phyloP scores from a whole-genome alignment of 2,329 filamentous ascomycete genomes.

The Furcasterigmium sp. region DNA sequence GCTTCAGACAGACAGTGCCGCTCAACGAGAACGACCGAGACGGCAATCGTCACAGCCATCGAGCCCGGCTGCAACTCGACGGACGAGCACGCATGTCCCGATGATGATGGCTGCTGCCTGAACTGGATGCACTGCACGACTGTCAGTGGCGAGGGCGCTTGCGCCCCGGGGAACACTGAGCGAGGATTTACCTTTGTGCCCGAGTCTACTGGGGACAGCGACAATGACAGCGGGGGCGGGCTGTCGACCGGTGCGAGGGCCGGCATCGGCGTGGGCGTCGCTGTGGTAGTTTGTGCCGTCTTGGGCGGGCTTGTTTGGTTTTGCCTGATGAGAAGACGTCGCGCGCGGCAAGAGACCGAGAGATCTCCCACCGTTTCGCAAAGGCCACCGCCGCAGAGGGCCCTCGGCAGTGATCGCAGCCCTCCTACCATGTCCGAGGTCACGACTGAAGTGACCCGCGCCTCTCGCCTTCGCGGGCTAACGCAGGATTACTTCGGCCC shows the following conservation, averaged over 20 bases:
- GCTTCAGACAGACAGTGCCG: slow-evolving; percentile 27
- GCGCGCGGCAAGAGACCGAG: slow-evolving; percentile 15
- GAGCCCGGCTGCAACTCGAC: slow-evolving; percentile 36
- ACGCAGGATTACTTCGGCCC: slow-evolving; percentile 39
- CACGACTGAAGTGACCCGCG: slow-evolving; percentile 16
- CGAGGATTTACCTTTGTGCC: background rate
- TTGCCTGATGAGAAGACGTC: slow-evolving; percentile 35
- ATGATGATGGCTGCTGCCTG: slow-evolving; percentile 46
- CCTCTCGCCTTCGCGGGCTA: slow-evolving; percentile 21
- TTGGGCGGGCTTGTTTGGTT: slow-evolving; percentile 41
- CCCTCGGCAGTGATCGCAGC: slow-evolving; percentile 5
- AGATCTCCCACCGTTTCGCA: slow-evolving; percentile 2
- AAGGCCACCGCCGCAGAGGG: background rate
- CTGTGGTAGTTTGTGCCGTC: slow-evolving; percentile 34
- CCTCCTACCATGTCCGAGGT: slow-evolving; percentile 25
- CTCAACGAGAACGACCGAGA: slow-evolving; percentile 12
- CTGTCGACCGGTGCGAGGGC: slow-evolving; percentile 48
- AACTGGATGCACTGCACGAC: slow-evolving; percentile 36
- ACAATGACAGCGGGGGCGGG: slow-evolving; percentile 11
- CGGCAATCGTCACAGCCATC: slow-evolving; percentile 25
- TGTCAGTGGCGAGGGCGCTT: slow-evolving; percentile 28
- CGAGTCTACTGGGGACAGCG: slow-evolving; percentile 20
- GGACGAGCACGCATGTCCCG: slow-evolving; percentile 35
- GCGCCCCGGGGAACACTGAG: slow-evolving; percentile 24
- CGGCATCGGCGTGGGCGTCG: slow-evolving; percentile 50